Conservation (phyloP, 805 yeast species). For the Saturnispora dispora region DNA sequence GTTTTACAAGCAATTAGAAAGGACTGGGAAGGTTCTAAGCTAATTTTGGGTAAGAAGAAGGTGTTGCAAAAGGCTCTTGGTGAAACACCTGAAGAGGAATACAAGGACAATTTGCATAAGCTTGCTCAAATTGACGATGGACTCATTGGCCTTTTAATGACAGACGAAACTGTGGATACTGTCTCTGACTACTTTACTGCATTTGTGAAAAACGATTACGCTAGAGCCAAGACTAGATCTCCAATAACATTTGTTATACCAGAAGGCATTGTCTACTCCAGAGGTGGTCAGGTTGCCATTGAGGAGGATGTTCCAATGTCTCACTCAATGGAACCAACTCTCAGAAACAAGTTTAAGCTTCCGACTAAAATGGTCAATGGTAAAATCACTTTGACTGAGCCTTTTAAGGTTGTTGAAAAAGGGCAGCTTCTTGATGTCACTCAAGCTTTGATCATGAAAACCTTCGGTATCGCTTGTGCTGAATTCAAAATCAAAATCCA, state of each 20-base stretch:
- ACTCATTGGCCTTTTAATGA: slow-evolving; percentile 79
- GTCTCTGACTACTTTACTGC: slow-evolving; percentile 81
- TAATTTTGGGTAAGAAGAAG: slow-evolving; percentile 85
- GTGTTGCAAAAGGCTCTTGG: slow-evolving; percentile 92
- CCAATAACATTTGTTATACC: slow-evolving; percentile 83
- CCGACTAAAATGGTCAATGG: slow-evolving; percentile 90
- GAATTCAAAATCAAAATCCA: slow-evolving; percentile 75
- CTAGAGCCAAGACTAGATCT: slow-evolving; percentile 79
- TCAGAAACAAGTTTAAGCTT: slow-evolving; percentile 80
- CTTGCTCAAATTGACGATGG: slow-evolving; percentile 61
- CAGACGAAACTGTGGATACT: slow-evolving; percentile 81
- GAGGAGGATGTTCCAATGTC: slow-evolving; percentile 97
- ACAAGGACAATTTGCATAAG: slow-evolving; percentile 71
- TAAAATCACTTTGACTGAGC: slow-evolving; percentile 67
- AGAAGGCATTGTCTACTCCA: slow-evolving; percentile 82
- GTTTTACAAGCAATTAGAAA: slow-evolving; percentile 87
- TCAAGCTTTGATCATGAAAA: slow-evolving; percentile 86
- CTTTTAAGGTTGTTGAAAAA: slow-evolving; percentile 68
- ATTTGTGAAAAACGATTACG: slow-evolving; percentile 71
- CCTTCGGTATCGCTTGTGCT: slow-evolving; percentile 91
- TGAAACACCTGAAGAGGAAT: slow-evolving; percentile 78
- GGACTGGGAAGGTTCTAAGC: slow-evolving; percentile 87
- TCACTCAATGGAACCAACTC: slow-evolving; percentile 88
- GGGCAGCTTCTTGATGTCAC: slow-evolving; percentile 81
- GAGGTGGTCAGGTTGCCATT: slow-evolving; percentile 84